These are phyloP conservation scores for Cyclotella sp. DNA, from an alignment of 108 stramenopile genomes.

Conservation along the genomic window DNA sequence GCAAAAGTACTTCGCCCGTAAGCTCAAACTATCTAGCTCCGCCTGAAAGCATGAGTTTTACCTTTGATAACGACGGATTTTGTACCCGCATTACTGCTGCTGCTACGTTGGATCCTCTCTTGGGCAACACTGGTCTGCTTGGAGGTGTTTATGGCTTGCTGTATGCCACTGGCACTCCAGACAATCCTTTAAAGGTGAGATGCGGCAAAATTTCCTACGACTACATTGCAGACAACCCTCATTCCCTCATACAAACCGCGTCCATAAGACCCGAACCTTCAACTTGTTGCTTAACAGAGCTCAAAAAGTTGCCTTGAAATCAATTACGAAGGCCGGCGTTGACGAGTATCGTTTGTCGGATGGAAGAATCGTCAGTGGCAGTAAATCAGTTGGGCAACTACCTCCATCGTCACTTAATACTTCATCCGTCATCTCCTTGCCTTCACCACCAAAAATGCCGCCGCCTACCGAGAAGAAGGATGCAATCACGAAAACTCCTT, in stretches of 20 bases:
- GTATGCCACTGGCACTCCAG: slow-evolving; percentile 59
- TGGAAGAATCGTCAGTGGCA: slow-evolving; percentile 6
- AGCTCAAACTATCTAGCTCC: slow-evolving; percentile 46
- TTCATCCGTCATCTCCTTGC: not conserved
- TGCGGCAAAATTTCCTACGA: not conserved
- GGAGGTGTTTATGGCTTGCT: slow-evolving; percentile 62
- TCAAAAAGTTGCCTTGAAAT: slow-evolving; percentile 47
- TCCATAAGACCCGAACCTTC: slow-evolving; percentile 38
- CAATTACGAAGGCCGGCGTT: slow-evolving; percentile 45
- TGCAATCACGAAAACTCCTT: slow-evolving; percentile 1
- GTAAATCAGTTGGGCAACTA: slow-evolving; percentile 8
- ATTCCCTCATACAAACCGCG: not conserved
- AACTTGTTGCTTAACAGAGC: slow-evolving; percentile 45
- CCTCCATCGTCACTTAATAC: not conserved
- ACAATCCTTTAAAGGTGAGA: slow-evolving; percentile 23
- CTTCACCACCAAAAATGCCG: slow-evolving; percentile 21
- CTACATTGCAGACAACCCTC: not conserved
- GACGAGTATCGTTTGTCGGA: slow-evolving; percentile 46
- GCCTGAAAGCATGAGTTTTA: slow-evolving; percentile 63
- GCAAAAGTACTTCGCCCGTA: not conserved
- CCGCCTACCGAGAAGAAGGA: slow-evolving; percentile 3
- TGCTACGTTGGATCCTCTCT: slow-evolving; percentile 62
- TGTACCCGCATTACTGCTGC: slow-evolving; percentile 65
- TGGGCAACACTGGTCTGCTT: slow-evolving; percentile 68
- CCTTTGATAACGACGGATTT: slow-evolving; percentile 76